Base-by-base conservation (phyloP, 257 asterid genomes). In the Solanum dulcamara region DNA sequence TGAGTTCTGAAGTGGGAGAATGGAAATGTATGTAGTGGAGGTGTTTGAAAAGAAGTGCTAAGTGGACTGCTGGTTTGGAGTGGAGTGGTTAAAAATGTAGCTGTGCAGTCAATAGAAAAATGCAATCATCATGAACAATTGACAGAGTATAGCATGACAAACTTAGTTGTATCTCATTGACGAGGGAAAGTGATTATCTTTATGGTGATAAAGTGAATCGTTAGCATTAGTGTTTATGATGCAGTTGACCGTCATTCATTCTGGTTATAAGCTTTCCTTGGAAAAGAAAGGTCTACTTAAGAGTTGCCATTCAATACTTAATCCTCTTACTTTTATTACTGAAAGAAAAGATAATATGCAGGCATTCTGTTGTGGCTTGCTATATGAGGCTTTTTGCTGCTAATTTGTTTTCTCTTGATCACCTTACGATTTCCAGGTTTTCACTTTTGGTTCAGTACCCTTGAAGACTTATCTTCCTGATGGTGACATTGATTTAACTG, bases 391-490 rank as follows among this genome's bases (percentile, higher is more conserved):
- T 42, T 46, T 88, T 83, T 83, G 44, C 70, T 53, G 79, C 67
- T 85, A 80, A n/a, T 3, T 24, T 59, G 33, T 66, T 68, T 37
- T 46, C 64, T 35, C 26, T 68, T 51, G 79, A 15, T 77, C 71
- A 46, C 28, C 75, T 55, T 66, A n/a, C 13, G 18, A 85, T 72
- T 87, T 33, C 37, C 90, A 93, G 97, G 97, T 92, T 86, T 92
- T 89, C 85, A 90, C 95, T 32, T 92, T 90, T 90, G 97, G 97
- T 60, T 93, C 97, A 81, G 97, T 93, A 66, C 97, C 95, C 17
- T 83, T 93, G 91, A 93, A 92, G 90, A 93, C 97, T 64, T 93
- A 93, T 87, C 92, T 93, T 80, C 97, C 97, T 66, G 97, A 93
- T 86, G 97, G 94, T 7, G 97, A 93, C 90, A 93, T 93, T 51